Evolutionary conservation across 2,329 filamentous ascomycete genomes (phyloP).

Genomic region (Diplodia scrobiculata): DNA sequence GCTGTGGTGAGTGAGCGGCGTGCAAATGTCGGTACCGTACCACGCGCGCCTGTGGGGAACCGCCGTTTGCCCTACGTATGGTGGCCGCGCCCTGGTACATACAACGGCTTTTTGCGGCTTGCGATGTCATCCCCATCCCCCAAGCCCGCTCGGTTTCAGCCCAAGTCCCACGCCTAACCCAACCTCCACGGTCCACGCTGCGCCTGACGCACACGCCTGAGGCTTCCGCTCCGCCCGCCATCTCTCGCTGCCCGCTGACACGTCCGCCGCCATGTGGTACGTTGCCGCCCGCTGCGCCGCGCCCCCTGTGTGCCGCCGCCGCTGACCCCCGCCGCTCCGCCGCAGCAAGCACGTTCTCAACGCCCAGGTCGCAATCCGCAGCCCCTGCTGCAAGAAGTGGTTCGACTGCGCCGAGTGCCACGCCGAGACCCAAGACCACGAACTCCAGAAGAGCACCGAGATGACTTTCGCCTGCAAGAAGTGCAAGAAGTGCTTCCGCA

Average conservation of each 20-base stretch:
- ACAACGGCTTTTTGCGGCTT: conserved; percentile 19
- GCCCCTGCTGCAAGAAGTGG: conserved; percentile 96
- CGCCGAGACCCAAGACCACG: conserved; percentile 74
- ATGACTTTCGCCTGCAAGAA: conserved; percentile 99
- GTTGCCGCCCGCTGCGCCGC: conserved; percentile 4
- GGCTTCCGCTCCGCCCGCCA: conserved; percentile 1
- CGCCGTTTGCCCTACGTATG: no score
- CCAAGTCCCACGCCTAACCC: conserved; percentile 7
- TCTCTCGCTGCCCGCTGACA: conserved; percentile 1
- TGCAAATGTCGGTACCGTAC: conserved; percentile 6
- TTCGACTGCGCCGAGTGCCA: conserved; percentile 98
- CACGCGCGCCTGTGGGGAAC: no score
- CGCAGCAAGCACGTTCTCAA: conserved; percentile 95
- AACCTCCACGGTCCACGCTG: background rate
- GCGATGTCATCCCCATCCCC: conserved; percentile 24
- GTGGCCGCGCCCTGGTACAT: conserved; percentile 11
- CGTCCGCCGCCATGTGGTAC: conserved; percentile 38
- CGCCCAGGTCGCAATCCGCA: conserved; percentile 93
- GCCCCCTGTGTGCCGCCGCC: conserved; percentile 15
- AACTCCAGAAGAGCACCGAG: conserved; percentile 74
- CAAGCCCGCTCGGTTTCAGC: conserved; percentile 14
- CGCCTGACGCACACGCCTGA: conserved; percentile 14
- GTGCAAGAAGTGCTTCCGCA: conserved; percentile 97
- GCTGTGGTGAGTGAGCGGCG: conserved; percentile 10
- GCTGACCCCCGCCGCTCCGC: conserved; percentile 18